Conservation (phyloP, 2,329 filamentous ascomycete genomes). For the Trichocomaceae sp. region DNA sequence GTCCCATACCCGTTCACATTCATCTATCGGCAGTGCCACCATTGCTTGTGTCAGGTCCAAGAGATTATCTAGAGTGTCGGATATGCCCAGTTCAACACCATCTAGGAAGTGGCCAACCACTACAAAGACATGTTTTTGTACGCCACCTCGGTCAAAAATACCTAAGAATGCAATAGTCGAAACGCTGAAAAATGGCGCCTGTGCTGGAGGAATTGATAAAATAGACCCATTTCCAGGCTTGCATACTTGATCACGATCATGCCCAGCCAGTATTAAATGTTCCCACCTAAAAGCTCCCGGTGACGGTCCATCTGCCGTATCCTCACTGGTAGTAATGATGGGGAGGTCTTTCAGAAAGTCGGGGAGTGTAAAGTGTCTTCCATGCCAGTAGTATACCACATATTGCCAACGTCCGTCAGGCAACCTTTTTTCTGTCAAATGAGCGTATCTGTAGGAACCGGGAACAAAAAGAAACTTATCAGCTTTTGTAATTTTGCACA, state of each 20-base stretch:
- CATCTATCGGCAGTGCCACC: not conserved
- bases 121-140: not conserved
- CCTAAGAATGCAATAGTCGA: not conserved
- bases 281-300: not conserved
- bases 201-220: not conserved
- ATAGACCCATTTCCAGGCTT: not conserved
- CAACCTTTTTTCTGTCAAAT: not conserved
- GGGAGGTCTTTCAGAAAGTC: not conserved
- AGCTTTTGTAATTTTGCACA: not conserved
- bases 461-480: not conserved
- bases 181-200: not conserved
- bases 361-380: not conserved
- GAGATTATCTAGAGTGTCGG: not conserved
- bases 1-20: not conserved
- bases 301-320: not conserved
- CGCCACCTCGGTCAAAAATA: not conserved
- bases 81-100: not conserved
- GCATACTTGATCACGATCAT: not conserved
- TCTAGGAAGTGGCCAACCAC: not conserved
- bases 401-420: not conserved
- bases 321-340: not conserved
- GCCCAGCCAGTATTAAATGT: not conserved
- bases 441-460: not conserved
- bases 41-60: not conserved
- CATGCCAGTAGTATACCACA: not conserved